Evolutionary conservation across 2,329 filamentous ascomycete species (phyloP).

Genomic region (Coniochaeta sp.): DNA sequence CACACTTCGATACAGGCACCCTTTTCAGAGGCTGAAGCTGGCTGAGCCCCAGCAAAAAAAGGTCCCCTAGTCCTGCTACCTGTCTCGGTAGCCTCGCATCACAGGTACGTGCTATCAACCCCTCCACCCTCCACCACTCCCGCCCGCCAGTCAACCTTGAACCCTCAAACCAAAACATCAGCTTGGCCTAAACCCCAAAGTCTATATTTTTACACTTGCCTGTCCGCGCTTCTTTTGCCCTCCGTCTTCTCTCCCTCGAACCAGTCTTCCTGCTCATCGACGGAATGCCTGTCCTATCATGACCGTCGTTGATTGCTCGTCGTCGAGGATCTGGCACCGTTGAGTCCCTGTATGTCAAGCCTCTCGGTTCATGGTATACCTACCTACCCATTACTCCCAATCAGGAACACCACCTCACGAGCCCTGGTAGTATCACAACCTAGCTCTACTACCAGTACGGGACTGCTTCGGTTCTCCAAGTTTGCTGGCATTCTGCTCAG

Average conservation of each 20-base stretch:
- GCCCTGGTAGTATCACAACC: no score
- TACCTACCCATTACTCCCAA: not conserved
- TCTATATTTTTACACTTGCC: not conserved
- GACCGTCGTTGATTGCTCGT: not conserved
- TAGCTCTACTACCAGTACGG: no score
- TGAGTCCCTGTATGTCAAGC: not conserved
- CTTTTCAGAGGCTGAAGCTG: no score
- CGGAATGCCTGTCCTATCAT: not conserved
- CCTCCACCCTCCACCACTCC: not conserved
- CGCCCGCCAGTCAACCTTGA: no score
- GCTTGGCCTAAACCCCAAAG: not conserved
- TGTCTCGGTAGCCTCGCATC: not conserved
- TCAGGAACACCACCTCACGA: no score
- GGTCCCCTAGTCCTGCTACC: slow-evolving; percentile 1
- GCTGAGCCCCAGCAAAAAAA: not conserved
- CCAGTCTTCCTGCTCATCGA: not conserved
- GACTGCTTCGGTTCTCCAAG: no score
- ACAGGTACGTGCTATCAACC: not conserved
- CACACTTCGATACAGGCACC: not conserved
- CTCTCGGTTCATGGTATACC: not conserved
- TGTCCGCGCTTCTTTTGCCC: not conserved
- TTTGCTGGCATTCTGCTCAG: not conserved
- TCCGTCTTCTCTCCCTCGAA: not conserved
- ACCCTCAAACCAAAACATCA: no score
- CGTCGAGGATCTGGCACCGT: not conserved